A percentile compares a stretch with the other conserved stretches of the same genome.
These are phyloP conservation scores for Thraustochytrium striatum DNA, from an alignment of 352 stramenopile genomes.

Conservation along the genomic window DNA sequence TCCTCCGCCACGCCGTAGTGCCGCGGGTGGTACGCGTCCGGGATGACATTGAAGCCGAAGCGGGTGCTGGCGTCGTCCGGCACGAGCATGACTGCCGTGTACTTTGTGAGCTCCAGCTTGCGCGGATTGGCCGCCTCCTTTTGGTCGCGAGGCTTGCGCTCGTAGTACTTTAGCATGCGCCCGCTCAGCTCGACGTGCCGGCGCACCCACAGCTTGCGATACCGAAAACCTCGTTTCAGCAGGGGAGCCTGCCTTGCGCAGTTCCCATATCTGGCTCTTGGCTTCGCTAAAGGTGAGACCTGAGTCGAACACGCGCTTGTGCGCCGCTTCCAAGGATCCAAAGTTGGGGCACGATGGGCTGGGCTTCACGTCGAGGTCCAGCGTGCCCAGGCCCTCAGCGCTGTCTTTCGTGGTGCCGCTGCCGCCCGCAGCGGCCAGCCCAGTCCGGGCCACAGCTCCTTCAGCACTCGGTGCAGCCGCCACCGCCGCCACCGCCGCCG, in stretches of 20 bases:
- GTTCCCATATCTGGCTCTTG: slow-evolving; percentile 35
- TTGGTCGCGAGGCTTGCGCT: slow-evolving; percentile 4
- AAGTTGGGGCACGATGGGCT: slow-evolving; percentile 45
- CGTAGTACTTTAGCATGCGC: slow-evolving; percentile 45
- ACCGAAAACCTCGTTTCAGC: slow-evolving; percentile 29
- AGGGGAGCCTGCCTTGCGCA: slow-evolving; percentile 34
- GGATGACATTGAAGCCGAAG: slow-evolving; percentile 29
- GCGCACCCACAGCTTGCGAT: slow-evolving; percentile 42
- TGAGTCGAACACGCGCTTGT: slow-evolving; percentile 36
- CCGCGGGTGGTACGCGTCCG: background rate
- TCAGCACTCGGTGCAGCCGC: background rate
- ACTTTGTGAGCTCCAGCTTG: slow-evolving; percentile 40
- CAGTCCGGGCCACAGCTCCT: background rate
- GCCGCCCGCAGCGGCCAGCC: background rate
- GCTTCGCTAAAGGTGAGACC: slow-evolving; percentile 44
- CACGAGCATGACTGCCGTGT: background rate
- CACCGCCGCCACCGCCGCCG: no score
- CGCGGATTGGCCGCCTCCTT: background rate
- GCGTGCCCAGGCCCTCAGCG: background rate
- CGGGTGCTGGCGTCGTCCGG: background rate
- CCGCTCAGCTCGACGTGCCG: slow-evolving; percentile 19
- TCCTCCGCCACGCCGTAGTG: background rate
- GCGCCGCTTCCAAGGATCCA: slow-evolving; percentile 30
- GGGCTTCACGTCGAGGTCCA: background rate
- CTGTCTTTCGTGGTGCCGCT: background rate